Evolutionary conservation across 768 basidiomycete species (phyloP).

Genomic region (Auriscalpium vulgare): DNA sequence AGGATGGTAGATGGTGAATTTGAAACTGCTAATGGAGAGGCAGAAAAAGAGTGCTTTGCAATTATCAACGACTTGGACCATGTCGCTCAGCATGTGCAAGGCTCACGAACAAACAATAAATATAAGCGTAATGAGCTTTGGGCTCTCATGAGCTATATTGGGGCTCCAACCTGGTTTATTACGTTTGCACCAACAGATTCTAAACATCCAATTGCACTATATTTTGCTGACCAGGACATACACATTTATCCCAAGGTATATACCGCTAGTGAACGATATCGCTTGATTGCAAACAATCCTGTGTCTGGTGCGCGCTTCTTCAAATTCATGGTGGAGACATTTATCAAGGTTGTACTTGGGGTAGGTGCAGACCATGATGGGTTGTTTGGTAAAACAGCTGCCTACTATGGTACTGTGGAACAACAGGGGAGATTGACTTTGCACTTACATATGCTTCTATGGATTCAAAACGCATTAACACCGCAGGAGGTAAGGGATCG

Average conservation of each 20-base stretch:
- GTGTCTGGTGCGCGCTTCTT: conserved; percentile 15
- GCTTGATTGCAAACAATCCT: conserved; percentile 8
- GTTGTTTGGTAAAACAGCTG: conserved; percentile 12
- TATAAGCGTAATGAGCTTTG: conserved; percentile 14
- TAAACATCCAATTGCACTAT: conserved; percentile 14
- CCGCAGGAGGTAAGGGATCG: too few relatives aligned
- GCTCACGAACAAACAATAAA: conserved; percentile 9
- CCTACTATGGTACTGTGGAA: conserved; percentile 19
- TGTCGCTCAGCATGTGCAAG: conserved; percentile 9
- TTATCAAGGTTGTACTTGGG: conserved; percentile 7
- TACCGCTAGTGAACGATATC: background rate
- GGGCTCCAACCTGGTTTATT: conserved; percentile 17
- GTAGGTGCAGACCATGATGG: background rate
- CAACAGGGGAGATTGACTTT: conserved; percentile 1
- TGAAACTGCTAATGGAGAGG: conserved; percentile 1
- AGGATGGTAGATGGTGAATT: background rate
- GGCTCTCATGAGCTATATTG: conserved; percentile 8
- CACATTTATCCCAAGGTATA: background rate
- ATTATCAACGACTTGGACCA: conserved; percentile 11
- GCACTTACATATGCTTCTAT: too few relatives aligned
- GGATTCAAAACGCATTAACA: too few relatives aligned
- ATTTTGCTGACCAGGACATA: conserved; percentile 9
- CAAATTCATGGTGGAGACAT: conserved; percentile 10
- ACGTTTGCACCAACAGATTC: conserved; percentile 16
- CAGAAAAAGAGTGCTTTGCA: conserved; percentile 7